Conservation (phyloP, 306 rosid species). For the Castanea crenata region DNA sequence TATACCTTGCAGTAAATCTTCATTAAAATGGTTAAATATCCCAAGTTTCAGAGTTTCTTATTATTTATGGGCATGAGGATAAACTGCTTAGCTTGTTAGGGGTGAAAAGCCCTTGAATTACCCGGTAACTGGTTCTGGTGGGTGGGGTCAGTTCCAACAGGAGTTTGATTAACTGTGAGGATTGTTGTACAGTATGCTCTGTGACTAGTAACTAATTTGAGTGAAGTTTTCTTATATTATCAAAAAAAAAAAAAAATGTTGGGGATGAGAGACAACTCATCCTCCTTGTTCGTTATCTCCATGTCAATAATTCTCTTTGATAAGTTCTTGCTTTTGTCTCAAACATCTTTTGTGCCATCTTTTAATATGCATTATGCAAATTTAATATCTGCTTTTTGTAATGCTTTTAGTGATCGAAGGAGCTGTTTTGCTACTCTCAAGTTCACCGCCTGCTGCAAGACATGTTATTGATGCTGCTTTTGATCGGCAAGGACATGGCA, state of each 20-base stretch:
- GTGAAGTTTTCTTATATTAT: no score
- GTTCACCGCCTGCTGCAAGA: slow-evolving; percentile 65
- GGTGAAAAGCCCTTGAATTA: no score
- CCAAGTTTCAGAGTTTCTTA: background rate
- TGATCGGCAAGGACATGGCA: slow-evolving; percentile 76
- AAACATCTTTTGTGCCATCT: background rate
- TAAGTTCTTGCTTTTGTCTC: background rate
- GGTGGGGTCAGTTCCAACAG: no score
- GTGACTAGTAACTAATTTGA: no score
- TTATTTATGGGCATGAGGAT: no score
- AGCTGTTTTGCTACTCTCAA: slow-evolving; percentile 58
- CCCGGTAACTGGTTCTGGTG: no score
- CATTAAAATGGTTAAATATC: background rate
- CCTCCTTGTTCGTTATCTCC: background rate
- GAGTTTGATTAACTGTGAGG: no score
- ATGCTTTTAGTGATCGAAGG: slow-evolving; percentile 57
- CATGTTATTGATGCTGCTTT: slow-evolving; percentile 71
- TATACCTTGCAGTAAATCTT: background rate
- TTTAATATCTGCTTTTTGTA: slow-evolving; percentile 16
- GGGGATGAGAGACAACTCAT: background rate
- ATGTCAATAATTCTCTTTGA: background rate
- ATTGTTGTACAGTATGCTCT: no score
- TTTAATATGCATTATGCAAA: background rate
- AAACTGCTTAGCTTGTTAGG: no score
- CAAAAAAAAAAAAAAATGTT: background rate